These are phyloP conservation scores for Nelumbo lutea DNA, from an alignment of 164 flowering plant genomes.

Conservation along the genomic window DNA sequence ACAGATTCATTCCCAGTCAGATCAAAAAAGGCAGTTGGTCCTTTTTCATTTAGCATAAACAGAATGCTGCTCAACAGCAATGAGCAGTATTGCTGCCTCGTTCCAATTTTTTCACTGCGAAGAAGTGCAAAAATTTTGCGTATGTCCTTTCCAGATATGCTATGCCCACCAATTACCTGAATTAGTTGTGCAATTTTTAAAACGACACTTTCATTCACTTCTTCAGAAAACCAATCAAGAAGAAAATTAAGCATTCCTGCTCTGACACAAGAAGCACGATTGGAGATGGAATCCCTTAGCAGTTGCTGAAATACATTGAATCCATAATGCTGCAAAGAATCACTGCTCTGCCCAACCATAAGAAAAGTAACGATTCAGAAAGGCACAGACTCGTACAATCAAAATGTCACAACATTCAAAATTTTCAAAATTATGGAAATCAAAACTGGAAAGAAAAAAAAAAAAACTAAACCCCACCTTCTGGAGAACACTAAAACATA, in stretches of 20 bases:
- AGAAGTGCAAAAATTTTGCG: slow-evolving; percentile 91
- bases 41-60: slow-evolving; percentile 91
- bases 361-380: slow-evolving; percentile 24
- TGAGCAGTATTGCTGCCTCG: slow-evolving; percentile 53
- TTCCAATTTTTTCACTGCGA: slow-evolving; percentile 69
- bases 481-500: slow-evolving; percentile 76
- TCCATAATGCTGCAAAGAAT: slow-evolving; percentile 61
- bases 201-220: slow-evolving; percentile 51
- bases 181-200: slow-evolving; percentile 68
- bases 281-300: slow-evolving; percentile 78
- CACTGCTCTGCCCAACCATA: slow-evolving; percentile 94
- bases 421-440: background rate
- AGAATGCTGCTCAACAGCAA: slow-evolving; percentile 64
- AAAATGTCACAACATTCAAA: background rate
- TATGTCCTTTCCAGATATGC: slow-evolving; percentile 97
- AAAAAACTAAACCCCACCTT: slow-evolving; percentile 51
- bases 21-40: slow-evolving; percentile 93
- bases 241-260: slow-evolving; percentile 96
- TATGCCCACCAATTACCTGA: slow-evolving; percentile 91
- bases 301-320: slow-evolving; percentile 74
- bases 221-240: slow-evolving; percentile 89
- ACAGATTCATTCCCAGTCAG: slow-evolving; percentile 81
- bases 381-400: background rate
- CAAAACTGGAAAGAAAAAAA: slow-evolving; percentile 5
- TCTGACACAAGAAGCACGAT: slow-evolving; percentile 83